Evolutionary conservation across 164 flowering plant genomes (phyloP).

Genomic region (Magnolia kwangsiensis): DNA sequence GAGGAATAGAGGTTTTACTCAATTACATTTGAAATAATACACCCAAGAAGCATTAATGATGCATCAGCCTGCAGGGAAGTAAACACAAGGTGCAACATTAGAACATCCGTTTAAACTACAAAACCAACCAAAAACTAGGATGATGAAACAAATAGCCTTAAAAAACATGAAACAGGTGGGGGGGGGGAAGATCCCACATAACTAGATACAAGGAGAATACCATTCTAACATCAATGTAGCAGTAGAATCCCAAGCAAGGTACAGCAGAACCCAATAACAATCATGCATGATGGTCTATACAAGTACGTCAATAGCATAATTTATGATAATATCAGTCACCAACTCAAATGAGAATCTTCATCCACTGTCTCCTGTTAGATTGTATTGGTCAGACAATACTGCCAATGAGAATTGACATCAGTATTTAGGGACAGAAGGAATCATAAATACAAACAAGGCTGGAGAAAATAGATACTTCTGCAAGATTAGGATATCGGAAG

Average conservation of each 20-base stretch:
- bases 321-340: too few relatives aligned
- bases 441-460: too few relatives aligned
- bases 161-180: background rate
- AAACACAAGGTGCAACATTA: conserved; percentile 6
- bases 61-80: conserved; percentile 69
- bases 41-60: conserved; percentile 68
- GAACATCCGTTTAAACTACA: conserved; percentile 1
- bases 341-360: too few relatives aligned
- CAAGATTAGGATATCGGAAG: too few relatives aligned
- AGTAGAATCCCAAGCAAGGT: background rate
- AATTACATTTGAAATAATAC: conserved; percentile 63
- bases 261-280: background rate
- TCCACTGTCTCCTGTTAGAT: too few relatives aligned
- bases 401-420: too few relatives aligned
- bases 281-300: background rate
- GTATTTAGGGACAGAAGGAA: too few relatives aligned
- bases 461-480: too few relatives aligned
- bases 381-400: too few relatives aligned
- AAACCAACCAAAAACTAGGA: background rate
- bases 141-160: background rate
- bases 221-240: background rate
- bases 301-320: too few relatives aligned
- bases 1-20: background rate
- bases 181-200: background rate
- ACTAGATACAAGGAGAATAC: background rate